These are phyloP conservation scores for Xylariaceae sp. DNA, from an alignment of 2,329 filamentous ascomycete species.

Conservation along the genomic window DNA sequence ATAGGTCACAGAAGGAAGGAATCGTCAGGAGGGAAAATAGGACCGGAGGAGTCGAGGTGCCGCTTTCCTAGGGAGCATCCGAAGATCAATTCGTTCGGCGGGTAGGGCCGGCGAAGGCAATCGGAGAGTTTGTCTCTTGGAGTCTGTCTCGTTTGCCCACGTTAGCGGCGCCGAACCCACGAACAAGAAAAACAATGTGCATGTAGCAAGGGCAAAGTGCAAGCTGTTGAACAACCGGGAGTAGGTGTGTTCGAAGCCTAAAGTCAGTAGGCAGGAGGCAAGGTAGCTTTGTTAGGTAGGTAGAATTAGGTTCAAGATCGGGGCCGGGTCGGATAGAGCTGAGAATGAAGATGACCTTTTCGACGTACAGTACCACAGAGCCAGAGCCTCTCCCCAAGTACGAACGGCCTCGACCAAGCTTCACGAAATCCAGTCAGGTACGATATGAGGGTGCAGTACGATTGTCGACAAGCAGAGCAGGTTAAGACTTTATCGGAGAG, in stretches of 20 bases:
- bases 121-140: constrained; percentile 3
- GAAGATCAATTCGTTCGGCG: constrained; percentile 18
- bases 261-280: not conserved
- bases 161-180: constrained; percentile 6
- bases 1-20: constrained; percentile 2
- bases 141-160: constrained; percentile 4
- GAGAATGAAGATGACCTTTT: not conserved
- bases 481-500: constrained; percentile 14
- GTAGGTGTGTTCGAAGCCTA: not conserved
- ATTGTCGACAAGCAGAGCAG: constrained; percentile 25
- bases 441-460: constrained; percentile 14
- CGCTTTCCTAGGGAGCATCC: constrained; percentile 22
- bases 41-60: constrained; percentile 9
- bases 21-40: constrained; percentile 2
- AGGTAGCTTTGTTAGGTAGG: not conserved
- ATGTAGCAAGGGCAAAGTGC: not conserved
- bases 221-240: not conserved
- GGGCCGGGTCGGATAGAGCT: constrained; percentile 3
- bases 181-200: not conserved
- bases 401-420: constrained; percentile 21
- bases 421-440: constrained; percentile 16
- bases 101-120: constrained; percentile 10
- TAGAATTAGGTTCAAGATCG: constrained; percentile 2
- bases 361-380: constrained; percentile 9
- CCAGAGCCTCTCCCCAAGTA: constrained; percentile 12